Conservation (phyloP, 805 yeast genomes). For the Huiozyma sinensis region DNA sequence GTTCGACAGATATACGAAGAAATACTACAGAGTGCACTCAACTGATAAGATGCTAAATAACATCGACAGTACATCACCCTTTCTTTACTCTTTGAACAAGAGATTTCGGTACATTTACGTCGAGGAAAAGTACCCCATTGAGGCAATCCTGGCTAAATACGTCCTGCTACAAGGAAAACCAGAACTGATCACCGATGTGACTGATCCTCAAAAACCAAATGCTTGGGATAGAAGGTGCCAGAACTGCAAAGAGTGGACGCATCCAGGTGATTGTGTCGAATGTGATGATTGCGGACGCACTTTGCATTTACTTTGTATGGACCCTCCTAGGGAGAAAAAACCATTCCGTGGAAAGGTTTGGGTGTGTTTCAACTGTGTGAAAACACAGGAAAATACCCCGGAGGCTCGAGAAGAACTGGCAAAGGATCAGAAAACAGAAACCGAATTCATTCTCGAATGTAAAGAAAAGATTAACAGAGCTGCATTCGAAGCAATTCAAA, state of each 20-base stretch:
- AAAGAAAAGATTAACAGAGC: conserved; percentile 9
- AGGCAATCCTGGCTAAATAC: conserved; percentile 17
- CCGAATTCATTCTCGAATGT: conserved; percentile 1
- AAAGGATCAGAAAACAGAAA: background rate
- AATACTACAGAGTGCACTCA: conserved; percentile 68
- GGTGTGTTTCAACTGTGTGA: conserved; percentile 77
- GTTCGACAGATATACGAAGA: conserved; percentile 76
- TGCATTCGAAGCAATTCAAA: conserved; percentile 9
- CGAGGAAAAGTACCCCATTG: conserved; percentile 36
- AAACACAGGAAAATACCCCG: conserved; percentile 36
- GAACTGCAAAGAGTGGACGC: conserved; percentile 79
- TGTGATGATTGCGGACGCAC: conserved; percentile 68
- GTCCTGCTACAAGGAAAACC: conserved; percentile 4
- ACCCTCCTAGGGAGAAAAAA: conserved; percentile 69
- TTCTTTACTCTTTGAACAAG: conserved; percentile 49
- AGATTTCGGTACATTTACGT: conserved; percentile 66
- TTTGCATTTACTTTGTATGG: conserved; percentile 76
- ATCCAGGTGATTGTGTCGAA: conserved; percentile 55
- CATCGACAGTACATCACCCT: conserved; percentile 39
- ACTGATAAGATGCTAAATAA: conserved; percentile 47
- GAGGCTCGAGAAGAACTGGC: background rate
- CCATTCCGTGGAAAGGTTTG: conserved; percentile 86
- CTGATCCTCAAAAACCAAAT: background rate
- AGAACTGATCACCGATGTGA: background rate
- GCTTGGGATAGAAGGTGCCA: conserved; percentile 40